Base-by-base conservation (phyloP, 2,329 filamentous ascomycete species). In the Cladophialophora immunda region DNA sequence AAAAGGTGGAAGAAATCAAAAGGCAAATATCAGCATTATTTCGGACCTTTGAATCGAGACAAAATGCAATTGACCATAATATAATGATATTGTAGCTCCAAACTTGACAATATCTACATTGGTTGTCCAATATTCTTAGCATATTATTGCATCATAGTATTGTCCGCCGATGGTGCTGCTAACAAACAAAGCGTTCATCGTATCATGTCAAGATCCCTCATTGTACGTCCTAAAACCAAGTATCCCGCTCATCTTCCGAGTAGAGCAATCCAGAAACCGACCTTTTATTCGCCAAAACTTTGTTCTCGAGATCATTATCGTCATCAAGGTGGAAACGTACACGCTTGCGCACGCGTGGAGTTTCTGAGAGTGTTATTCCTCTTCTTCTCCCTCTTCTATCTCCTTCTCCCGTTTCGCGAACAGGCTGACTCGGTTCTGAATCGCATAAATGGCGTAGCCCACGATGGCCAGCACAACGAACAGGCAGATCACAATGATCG, bases 401-500 rank as follows among this genome's bases (percentile, higher is more conserved):
- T 73, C 68, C 57, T 70, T 70, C 61, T 72, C 71, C 66, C 70
- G 63, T 65, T 70, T 71, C 17, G 72, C 68, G 47, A 75, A 75
- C 60, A 76, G 58, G 19, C 69, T 71, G 54, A 81, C 70, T 58
- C 69, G 67, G 68, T 75, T 77, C 67, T 78, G 75, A n/a, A 77
- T 65, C 36, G 74, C 74, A 65, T 77, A 79, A 64, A 79, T 77
- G 17, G 71, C 68, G 69, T 77, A 78, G 4, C 78, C 81, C 47
- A 79, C 77, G 29, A 81, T 66, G 22, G 79, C 80, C 45, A 84
- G 78, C 55, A 84, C 66, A 58, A 84, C 67, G 72, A 84, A 84
- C 62, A 84, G 76, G 53, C 82, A 68, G 70, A 84, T 82, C 69
- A 84, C 78, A 72, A 84, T 84, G 65, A 84, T 78, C 15, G 82